phyloP scores from a whole-genome alignment of 495 filamentous ascomycete species.

The Parmelia sp. region DNA sequence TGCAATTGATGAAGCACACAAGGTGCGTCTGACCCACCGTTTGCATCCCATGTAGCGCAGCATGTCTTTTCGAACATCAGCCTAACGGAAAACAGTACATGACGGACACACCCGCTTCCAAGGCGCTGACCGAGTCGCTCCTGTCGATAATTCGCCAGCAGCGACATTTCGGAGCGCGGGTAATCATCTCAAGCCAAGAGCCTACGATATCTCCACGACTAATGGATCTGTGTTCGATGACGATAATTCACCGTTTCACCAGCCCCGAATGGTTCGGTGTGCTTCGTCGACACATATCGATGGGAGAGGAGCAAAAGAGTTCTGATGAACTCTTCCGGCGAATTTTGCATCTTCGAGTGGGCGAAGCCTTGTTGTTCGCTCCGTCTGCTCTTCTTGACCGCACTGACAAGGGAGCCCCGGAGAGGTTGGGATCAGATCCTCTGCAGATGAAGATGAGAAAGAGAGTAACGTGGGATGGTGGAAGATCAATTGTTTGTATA shows the following conservation, averaged over 20 bases:
- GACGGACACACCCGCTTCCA: conserved; percentile 33
- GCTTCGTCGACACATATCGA: neutral
- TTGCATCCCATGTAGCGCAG: neutral
- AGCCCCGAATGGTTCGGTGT: neutral
- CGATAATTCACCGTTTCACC: too few species aligned
- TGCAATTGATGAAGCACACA: neutral
- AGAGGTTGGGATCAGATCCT: neutral
- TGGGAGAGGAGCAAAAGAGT: neutral
- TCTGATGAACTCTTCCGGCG: neutral
- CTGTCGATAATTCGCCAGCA: conserved; percentile 60
- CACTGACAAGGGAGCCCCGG: neutral
- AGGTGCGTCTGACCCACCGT: neutral
- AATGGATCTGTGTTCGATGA: conserved; percentile 61
- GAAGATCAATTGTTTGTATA: neutral
- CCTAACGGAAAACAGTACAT: neutral
- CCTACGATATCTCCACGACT: conserved; percentile 64
- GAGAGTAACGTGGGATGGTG: conserved; percentile 1
- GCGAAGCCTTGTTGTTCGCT: neutral
- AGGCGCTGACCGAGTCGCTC: conserved; percentile 54
- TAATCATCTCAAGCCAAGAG: conserved; percentile 72
- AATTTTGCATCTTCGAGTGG: neutral
- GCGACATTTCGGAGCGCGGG: conserved; percentile 57
- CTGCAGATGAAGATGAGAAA: neutral
- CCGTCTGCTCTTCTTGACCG: neutral
- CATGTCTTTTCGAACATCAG: neutral